Evolutionary conservation across 305 asterid species (phyloP), one percentile per base, ranked within the genome.

Genomic region (Solanum hybrid): DNA sequence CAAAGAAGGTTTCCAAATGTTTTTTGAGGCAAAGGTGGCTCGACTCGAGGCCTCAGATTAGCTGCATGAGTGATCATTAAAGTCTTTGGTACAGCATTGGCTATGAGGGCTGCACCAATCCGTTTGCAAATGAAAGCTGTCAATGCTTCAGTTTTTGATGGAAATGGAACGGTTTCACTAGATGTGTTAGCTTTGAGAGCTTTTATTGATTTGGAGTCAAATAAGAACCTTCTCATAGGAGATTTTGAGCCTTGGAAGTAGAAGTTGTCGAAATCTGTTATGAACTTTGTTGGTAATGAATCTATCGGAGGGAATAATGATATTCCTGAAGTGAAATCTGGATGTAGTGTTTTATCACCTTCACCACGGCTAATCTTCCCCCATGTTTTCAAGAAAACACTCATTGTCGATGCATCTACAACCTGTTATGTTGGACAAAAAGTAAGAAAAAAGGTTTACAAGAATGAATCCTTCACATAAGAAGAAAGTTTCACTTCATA

Each of bases 121-220:
- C 86, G 89, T 36, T 90, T 87, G 34, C 88, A 89, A 9, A 90
- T 69, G 20, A 90, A 92, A 31, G 92, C 88, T 14, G 93, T 46
- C 33, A 92, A 51, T n/a, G 91, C 90, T 78, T 90, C 93, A 11
- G 90, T 74, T 1, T 91, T 88, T 29, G 91, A 12, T 34, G 93
- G 93, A n/a, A 80, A 36, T 1, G 80, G 86, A 42, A 89, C 84
- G 3, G 5, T 57, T 33, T 80, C 88, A 11, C 91, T 79, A 8
- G 91, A 12, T 11, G 91, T 46, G 13, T 86, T 78, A 4, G 37
- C 67, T 31, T 90, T 82, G 4, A 90, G 73, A 0, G 78, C 6
- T 6, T 39, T 61, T 35, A 89, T 78, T 0, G 90, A 88, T 20
- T 39, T 40, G 5, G 86, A 80, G 5, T 89, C 83, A 4, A 92